phyloP scores from a whole-genome alignment of 1,284 basidiomycete genomes.

The Trametes sp. region DNA sequence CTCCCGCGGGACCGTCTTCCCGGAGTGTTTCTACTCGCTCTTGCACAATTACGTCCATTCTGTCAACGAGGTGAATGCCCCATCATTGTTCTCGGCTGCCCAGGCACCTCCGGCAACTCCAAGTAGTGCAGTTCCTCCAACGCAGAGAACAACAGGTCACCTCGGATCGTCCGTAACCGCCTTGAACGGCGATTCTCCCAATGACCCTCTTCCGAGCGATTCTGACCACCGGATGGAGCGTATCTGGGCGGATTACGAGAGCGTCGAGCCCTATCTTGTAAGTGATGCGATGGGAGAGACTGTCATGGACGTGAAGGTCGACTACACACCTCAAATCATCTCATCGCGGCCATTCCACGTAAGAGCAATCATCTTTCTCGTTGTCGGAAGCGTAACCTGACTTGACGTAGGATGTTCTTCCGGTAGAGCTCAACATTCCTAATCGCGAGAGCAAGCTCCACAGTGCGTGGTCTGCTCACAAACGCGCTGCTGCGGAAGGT shows the following conservation, averaged over 20 bases:
- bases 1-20: constrained; percentile 85
- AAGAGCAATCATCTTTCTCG: constrained; percentile 7
- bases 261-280: constrained; percentile 74
- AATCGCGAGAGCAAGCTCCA: constrained; percentile 68
- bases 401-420: constrained; percentile 71
- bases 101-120: constrained; percentile 38
- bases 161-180: constrained; percentile 16
- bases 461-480: constrained; percentile 48
- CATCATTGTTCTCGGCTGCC: constrained; percentile 51
- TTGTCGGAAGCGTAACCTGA: not conserved
- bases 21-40: constrained; percentile 94
- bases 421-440: constrained; percentile 77
- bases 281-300: constrained; percentile 55
- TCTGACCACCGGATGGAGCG: constrained; percentile 81
- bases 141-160: constrained; percentile 24
- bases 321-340: constrained; percentile 51
- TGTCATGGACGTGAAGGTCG: constrained; percentile 61
- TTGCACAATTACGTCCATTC: constrained; percentile 90
- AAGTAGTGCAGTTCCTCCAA: constrained; percentile 21
- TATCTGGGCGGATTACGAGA: constrained; percentile 85
- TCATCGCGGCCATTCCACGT: constrained; percentile 71
- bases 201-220: constrained; percentile 69
- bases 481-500: constrained; percentile 73
- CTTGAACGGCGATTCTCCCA: constrained; percentile 38
- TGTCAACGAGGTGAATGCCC: constrained; percentile 71